Percentiles rank a stretch among this genome's conserved stretches.
Conservation (phyloP, 2,329 filamentous ascomycete genomes). For the Sporothrix luriei region DNA sequence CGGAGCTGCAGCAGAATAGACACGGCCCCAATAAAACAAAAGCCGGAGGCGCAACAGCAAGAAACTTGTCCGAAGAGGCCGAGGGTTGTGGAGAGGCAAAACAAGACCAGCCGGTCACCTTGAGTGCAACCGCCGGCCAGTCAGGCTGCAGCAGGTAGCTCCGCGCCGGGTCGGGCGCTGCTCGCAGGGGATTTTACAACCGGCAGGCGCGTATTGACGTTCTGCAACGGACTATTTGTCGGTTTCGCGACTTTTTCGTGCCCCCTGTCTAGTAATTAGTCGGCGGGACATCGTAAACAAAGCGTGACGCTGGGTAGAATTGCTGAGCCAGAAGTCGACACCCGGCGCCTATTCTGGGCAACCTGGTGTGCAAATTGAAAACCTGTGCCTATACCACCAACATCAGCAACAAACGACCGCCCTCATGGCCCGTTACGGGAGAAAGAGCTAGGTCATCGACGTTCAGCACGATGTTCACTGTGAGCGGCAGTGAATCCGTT, state of each 20-base stretch:
- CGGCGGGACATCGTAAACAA: not conserved
- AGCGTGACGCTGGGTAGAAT: not conserved
- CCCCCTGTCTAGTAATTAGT: no score
- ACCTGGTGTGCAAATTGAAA: not conserved
- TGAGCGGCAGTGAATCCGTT: slow-evolving; percentile 19
- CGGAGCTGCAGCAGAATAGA: slow-evolving; percentile 22
- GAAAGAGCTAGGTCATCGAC: not conserved
- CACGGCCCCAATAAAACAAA: not conserved
- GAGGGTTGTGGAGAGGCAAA: not conserved
- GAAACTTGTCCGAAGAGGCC: slow-evolving; percentile 8
- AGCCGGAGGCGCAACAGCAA: slow-evolving; percentile 2
- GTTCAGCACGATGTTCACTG: not conserved
- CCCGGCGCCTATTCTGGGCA: not conserved
- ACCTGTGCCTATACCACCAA: not conserved
- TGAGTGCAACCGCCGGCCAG: slow-evolving; percentile 29
- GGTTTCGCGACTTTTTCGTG: not conserved
- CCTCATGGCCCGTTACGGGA: slow-evolving; percentile 1
- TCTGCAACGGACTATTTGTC: not conserved
- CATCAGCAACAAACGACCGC: not conserved
- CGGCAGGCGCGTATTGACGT: slow-evolving; percentile 20
- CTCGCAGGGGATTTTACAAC: slow-evolving; percentile 3
- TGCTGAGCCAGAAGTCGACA: not conserved
- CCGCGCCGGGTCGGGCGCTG: slow-evolving; percentile 29
- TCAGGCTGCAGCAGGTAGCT: slow-evolving; percentile 24
- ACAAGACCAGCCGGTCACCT: slow-evolving; percentile 18